Base-by-base conservation (phyloP, 2,329 filamentous ascomycete species). In the Alternaria hordeiaustralica region DNA sequence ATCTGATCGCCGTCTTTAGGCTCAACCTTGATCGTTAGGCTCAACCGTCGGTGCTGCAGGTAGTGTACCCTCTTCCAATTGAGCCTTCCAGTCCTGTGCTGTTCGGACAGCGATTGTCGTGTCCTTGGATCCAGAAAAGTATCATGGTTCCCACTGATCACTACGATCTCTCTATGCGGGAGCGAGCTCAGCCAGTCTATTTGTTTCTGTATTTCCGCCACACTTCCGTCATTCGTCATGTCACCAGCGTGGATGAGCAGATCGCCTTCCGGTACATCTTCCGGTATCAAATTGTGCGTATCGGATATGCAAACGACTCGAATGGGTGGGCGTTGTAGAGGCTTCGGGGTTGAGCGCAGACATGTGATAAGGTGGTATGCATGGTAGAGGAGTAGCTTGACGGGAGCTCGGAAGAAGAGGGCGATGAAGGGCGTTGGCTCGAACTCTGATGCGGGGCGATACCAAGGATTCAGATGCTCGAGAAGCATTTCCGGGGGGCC, bases 221-320 rank as follows among this genome's bases (percentile, higher is more conserved):
- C 86, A 9, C 88, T 91, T 43, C 95, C 95, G 21, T 84, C 83
- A 70, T 93, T 89, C 58, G 90, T 91, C 73, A 97, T 84, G 81
- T 98, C 95, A 41, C 95, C 95, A 3, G 93, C 92, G 76, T 97
- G 95, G 71, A 98, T 91, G 53, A 98, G 87, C 21, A 97, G 84
- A 78, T 97, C 94, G 60, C 94, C 94, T 10, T 86, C 80, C 0
- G 94, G 93, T 1, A 96, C 84, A n/a, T 84, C 71, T 18, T 79
- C 71, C 8, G 88, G 82, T 10, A 85, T 84, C 45, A 86, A 84
- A 63, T 88, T 88, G 81, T 97, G 95, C 0, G 95, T 97, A 81
- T 97, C 95, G 10, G 93, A 95, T 67, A 97, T 88, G 81, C 93
- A 97, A 67, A 97, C 92, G 25, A 97, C 86, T 63, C 89, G 89